phyloP scores from a whole-genome alignment of 2,329 filamentous ascomycete species.

The Verticillium zaregamsianum region DNA sequence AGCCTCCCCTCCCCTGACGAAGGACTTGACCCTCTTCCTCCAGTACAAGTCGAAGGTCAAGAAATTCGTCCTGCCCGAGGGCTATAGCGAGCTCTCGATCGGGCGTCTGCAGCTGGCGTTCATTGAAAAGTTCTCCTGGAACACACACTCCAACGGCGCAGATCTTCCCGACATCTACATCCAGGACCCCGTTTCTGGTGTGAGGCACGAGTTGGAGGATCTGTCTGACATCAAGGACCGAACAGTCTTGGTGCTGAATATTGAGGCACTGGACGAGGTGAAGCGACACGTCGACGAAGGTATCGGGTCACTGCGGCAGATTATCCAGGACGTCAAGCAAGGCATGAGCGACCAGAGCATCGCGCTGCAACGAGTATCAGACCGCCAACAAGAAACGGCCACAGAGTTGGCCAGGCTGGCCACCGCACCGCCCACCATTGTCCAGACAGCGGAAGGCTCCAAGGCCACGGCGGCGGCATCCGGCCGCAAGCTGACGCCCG shows the following conservation, averaged over 20 bases:
- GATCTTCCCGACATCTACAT: conserved; percentile 98
- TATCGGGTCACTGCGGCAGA: conserved; percentile 69
- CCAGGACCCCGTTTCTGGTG: conserved; percentile 89
- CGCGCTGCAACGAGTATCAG: conserved; percentile 80
- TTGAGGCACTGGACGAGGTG: conserved; percentile 91
- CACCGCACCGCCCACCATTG: conserved; percentile 37
- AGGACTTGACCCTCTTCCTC: conserved; percentile 88
- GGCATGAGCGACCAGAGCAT: conserved; percentile 79
- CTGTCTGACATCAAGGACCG: conserved; percentile 90
- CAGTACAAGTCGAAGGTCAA: conserved; percentile 98
- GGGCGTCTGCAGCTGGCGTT: conserved; percentile 90
- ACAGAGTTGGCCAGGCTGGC: conserved; percentile 73
- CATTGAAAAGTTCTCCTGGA: conserved; percentile 99
- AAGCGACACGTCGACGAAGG: conserved; percentile 96
- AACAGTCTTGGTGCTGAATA: conserved; percentile 89
- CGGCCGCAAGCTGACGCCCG: conserved; percentile 45
- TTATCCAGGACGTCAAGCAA: conserved; percentile 83
- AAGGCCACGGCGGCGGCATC: conserved; percentile 23
- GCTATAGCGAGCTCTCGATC: conserved; percentile 78
- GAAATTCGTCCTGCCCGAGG: conserved; percentile 86
- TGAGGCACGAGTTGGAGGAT: conserved; percentile 96
- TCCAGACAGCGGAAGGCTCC: conserved; percentile 36
- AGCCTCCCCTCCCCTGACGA: conserved; percentile 61
- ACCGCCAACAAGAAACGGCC: conserved; percentile 83
- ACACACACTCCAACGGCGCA: conserved; percentile 87